phyloP scores from a whole-genome alignment of 768 basidiomycete species.

The Megacollybia marginata region DNA sequence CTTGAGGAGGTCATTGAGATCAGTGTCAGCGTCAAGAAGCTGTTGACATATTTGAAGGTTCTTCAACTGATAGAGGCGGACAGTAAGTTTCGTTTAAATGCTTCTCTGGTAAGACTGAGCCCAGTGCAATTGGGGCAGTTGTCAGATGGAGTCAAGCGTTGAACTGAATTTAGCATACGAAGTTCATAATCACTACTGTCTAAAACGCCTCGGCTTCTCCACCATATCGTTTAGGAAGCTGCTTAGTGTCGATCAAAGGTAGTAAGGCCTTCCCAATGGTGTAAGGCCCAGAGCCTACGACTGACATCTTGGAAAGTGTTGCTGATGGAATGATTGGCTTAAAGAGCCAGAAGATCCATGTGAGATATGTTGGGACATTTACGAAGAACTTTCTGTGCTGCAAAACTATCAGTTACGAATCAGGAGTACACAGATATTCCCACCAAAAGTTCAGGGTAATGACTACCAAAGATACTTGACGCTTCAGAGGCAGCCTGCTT shows the following conservation, averaged over 20 bases:
- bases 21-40: too few relatives aligned
- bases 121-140: too few relatives aligned
- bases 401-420: not conserved
- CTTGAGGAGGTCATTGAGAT: too few relatives aligned
- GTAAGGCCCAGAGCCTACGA: slow-evolving; percentile 60
- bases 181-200: not conserved
- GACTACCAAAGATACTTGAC: slow-evolving; percentile 62
- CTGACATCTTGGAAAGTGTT: slow-evolving; percentile 76
- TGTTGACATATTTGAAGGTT: too few relatives aligned
- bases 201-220: slow-evolving; percentile 54
- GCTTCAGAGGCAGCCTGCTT: slow-evolving; percentile 75
- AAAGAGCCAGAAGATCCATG: slow-evolving; percentile 84
- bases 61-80: too few relatives aligned
- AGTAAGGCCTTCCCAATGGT: slow-evolving; percentile 53
- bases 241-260: slow-evolving; percentile 43
- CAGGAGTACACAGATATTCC: slow-evolving; percentile 10
- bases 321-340: slow-evolving; percentile 64
- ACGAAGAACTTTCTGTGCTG: slow-evolving; percentile 76
- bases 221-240: slow-evolving; percentile 69
- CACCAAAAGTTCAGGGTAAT: slow-evolving; percentile 78
- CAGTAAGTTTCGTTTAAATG: too few relatives aligned
- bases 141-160: too few relatives aligned
- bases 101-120: too few relatives aligned
- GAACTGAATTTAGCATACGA: too few relatives aligned
- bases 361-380: slow-evolving; percentile 68